Evolutionary conservation across 495 filamentous ascomycete species (phyloP), one percentile per base, ranked within the genome.

Genomic region (Penicillium ucsense): DNA sequence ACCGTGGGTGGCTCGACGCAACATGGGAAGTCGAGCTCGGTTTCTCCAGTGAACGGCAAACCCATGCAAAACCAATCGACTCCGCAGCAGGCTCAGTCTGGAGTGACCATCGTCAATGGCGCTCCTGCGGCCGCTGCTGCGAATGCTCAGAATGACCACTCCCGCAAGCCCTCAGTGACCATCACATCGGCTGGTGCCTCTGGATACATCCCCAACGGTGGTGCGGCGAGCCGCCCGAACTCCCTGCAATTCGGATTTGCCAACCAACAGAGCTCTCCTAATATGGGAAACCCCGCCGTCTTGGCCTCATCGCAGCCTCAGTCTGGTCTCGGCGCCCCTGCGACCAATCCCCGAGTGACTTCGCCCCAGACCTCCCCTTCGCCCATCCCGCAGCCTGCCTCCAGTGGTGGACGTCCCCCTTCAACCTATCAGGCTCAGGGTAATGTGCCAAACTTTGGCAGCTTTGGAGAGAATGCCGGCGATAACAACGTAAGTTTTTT

Each of bases 301-400:
- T 54, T 65, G 51, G 74, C 81, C 30, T 52, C 56, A 30, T 77
- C 72, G 43, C 70, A 66, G 64, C 56, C 65, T 40, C 71, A 70
- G 53, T 35, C 61, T 42, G 62, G 66, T 38, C 77, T 89, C 20
- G 78, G 85, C 53, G 77, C 84, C 46, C 82, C 84, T 35, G 70
- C 73, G 56, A 71, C 63, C 31, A 82, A 84, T 60, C 81, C 77
- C 32, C 76, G 84, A 51, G 71, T 86, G 31, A 78, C 78, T 28
- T 86, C 84, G 37, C 86, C 86, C 5, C 79, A 82, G 48, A 77
- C 78, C 30, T 95, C 90, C 9, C 90, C 90, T 3, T 88, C 85
- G 20, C 90, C 90, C 5, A 96, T 96, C 45, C 89, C 89, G 12
- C 85, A 87, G 63, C 86, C 85, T 41, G 78, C 85, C 35, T 84